Percentiles rank a stretch among this genome's conserved stretches.
Evolutionary conservation across 148 eudicot genomes (phyloP).

Genomic region (Heliosperma pusillum): DNA sequence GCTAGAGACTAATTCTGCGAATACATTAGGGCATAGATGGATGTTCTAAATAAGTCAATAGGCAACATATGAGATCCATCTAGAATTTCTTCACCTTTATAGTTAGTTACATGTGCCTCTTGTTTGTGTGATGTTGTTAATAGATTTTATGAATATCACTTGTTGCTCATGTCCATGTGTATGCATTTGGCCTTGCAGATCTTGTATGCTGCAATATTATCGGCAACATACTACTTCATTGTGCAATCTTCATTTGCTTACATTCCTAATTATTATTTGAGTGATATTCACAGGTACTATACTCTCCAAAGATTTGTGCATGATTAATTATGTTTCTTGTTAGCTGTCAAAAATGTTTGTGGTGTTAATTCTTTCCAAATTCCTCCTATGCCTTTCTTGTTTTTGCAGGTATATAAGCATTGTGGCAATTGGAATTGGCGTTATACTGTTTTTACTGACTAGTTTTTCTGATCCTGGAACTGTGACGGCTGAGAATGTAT

Average conservation of each 20-base stretch:
- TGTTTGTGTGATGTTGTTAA: not conserved
- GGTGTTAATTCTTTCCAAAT: slow-evolving; percentile 19
- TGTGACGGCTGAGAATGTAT: slow-evolving; percentile 70
- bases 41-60: not conserved
- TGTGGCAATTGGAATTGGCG: slow-evolving; percentile 77
- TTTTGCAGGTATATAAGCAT: slow-evolving; percentile 75
- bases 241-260: slow-evolving; percentile 68
- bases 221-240: slow-evolving; percentile 69
- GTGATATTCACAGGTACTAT: slow-evolving; percentile 82
- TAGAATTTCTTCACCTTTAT: not conserved
- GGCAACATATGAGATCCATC: not conserved
- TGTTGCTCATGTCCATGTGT: slow-evolving; percentile 7
- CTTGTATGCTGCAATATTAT: slow-evolving; percentile 68
- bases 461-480: slow-evolving; percentile 97
- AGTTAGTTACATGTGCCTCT: not conserved
- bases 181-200: slow-evolving; percentile 50
- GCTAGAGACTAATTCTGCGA: not conserved
- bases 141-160: not conserved
- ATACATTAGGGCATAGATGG: not conserved
- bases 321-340: not conserved
- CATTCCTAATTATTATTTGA: slow-evolving; percentile 77
- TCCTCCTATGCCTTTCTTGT: slow-evolving; percentile 24
- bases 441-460: slow-evolving; percentile 74
- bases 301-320: slow-evolving; percentile 10
- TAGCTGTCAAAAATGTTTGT: slow-evolving; percentile 12